Evolutionary conservation across 345 rosid species (phyloP).

Genomic region (Litchi chinensis): DNA sequence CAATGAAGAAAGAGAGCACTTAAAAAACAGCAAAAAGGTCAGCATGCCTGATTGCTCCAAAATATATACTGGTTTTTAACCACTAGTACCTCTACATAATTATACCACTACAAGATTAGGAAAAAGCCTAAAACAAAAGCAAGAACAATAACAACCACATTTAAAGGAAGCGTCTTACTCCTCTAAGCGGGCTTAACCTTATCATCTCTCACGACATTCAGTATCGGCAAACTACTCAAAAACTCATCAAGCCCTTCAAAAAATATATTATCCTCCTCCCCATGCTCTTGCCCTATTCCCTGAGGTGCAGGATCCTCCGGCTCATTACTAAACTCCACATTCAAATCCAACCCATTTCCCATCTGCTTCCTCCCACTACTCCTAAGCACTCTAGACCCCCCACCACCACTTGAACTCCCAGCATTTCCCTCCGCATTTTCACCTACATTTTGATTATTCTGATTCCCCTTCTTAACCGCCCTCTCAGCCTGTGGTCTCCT

Average conservation of each 20-base stretch:
- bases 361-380: slow-evolving; percentile 50
- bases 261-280: slow-evolving; percentile 78
- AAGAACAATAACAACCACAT: slow-evolving; percentile 32
- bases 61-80: slow-evolving; percentile 28
- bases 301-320: slow-evolving; percentile 62
- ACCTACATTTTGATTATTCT: slow-evolving; percentile 21
- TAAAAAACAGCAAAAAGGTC: neutral
- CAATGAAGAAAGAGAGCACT: neutral
- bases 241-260: slow-evolving; percentile 98
- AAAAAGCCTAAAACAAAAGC: slow-evolving; percentile 6
- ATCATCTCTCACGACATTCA: slow-evolving; percentile 78
- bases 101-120: slow-evolving; percentile 37
- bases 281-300: slow-evolving; percentile 43
- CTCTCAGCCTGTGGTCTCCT: slow-evolving; percentile 44
- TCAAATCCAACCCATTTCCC: slow-evolving; percentile 77
- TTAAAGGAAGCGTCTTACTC: slow-evolving; percentile 39
- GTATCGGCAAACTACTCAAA: slow-evolving; percentile 89
- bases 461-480: slow-evolving; percentile 31
- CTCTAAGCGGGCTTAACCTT: slow-evolving; percentile 77
- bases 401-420: slow-evolving; percentile 26
- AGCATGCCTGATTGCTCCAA: slow-evolving; percentile 37
- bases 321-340: slow-evolving; percentile 94
- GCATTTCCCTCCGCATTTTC: slow-evolving; percentile 14
- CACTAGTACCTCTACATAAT: slow-evolving; percentile 22
- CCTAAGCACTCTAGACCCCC: slow-evolving; percentile 34